These are phyloP conservation scores for Paramecium sonneborni DNA, from an alignment of 73 alveolate genomes.

Conservation along the genomic window DNA sequence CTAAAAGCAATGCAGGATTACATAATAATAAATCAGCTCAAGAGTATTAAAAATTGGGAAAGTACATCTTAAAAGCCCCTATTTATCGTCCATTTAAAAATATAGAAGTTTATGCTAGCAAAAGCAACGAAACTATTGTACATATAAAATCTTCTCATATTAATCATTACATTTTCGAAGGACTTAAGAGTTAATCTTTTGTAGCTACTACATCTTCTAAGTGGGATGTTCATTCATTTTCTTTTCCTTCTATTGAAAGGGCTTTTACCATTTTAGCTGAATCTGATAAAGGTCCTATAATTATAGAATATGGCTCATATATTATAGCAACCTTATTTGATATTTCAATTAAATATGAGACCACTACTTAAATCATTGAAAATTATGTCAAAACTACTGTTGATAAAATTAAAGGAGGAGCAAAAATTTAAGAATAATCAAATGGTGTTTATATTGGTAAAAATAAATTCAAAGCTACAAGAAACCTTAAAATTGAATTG, in stretches of 20 bases:
- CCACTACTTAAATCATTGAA: background rate
- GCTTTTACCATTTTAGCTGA: slow-evolving; percentile 38
- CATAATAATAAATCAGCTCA: slow-evolving; percentile 49
- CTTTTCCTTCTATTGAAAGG: slow-evolving; percentile 39
- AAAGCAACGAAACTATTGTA: slow-evolving; percentile 4
- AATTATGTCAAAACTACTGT: slow-evolving; percentile 11
- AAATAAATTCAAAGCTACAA: slow-evolving; percentile 18
- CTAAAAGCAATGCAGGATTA: slow-evolving; percentile 44
- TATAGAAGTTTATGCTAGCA: slow-evolving; percentile 45
- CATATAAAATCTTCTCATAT: background rate
- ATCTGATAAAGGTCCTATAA: slow-evolving; percentile 53
- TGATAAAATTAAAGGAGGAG: slow-evolving; percentile 10
- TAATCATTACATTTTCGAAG: slow-evolving; percentile 21
- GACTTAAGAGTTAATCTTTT: background rate
- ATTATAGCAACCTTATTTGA: slow-evolving; percentile 17
- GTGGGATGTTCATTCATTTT: slow-evolving; percentile 56
- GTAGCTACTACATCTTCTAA: slow-evolving; percentile 33
- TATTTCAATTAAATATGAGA: background rate
- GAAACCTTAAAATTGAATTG: slow-evolving; percentile 41
- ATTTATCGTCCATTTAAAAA: slow-evolving; percentile 24
- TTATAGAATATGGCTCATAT: slow-evolving; percentile 53
- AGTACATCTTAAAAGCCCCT: slow-evolving; percentile 39
- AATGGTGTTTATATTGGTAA: background rate
- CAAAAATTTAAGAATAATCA: slow-evolving; percentile 1
- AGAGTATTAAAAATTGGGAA: slow-evolving; percentile 35